Evolutionary conservation across 768 basidiomycete species (phyloP), one percentile per base, ranked within the genome.

Genomic region (Fomitopsis serialis): DNA sequence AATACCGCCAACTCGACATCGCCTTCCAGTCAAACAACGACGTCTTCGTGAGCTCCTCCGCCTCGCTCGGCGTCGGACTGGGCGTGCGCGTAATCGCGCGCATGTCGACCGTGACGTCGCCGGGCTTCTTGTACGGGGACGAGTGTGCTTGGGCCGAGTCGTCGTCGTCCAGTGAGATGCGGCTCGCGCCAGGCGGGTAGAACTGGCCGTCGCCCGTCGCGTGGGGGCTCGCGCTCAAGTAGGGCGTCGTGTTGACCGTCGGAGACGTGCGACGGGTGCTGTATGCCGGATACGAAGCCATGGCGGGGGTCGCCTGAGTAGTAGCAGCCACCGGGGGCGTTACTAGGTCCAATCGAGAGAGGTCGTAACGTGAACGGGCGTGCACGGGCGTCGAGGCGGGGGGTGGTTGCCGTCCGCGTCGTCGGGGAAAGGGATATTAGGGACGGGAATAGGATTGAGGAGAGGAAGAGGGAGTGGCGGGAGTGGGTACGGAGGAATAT

Each of bases 61-160:
- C 60, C 60, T 71, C 70, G 48, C 64, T 66, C 11, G 70, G 69
- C 2, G 70, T 71, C 17, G 70, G 70, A 27, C 69, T 70, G 6
- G 70, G 70, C 1, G 70, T 71, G 15, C 70, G 57, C n/a, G 48
- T 53, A 8, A 62, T 53, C 19, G 56, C 48, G 34, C 60, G 58
- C 53, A 63, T 54, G 44, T 60, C 55, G 11, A 60, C 54, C 12
- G 32, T 27, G 40, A 54, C 55, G 27, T 42, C 46, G n/a, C 35
- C 40, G 29, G 49, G 44, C 52, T 52, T 53, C 60, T 42, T 50
- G 53, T 21, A 37, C 48, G 50, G 27, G 29, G 29, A 40, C 42
- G 43, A 53, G 45, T 13, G 13, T 8, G 15, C 27, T 4, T 34
- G 19, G 9, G 23, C 12, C 17, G 37, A 11, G 17, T 43, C 42